These are phyloP conservation scores for Colletotrichum tamarilloi DNA, from an alignment of 2,329 filamentous ascomycete species.

Conservation along the genomic window DNA sequence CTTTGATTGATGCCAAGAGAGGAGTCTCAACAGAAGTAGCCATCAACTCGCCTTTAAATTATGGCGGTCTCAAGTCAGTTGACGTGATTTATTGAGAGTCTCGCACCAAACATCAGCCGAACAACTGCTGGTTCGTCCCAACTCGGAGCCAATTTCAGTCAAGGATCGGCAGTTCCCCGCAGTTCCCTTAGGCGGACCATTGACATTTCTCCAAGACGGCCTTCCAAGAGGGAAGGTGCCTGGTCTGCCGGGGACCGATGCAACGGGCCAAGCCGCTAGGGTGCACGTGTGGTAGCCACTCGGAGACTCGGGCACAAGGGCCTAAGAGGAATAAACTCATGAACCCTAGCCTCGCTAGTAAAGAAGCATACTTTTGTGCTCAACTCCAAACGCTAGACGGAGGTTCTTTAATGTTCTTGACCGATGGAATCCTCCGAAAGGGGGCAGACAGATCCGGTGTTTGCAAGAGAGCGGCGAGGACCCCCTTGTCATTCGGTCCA, in stretches of 20 bases:
- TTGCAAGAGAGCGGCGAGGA: background rate
- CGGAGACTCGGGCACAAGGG: slow-evolving; percentile 4
- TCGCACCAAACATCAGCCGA: slow-evolving; percentile 29
- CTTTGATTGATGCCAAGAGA: background rate
- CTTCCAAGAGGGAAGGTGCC: slow-evolving; percentile 10
- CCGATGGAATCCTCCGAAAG: background rate
- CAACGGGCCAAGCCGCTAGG: slow-evolving; percentile 26
- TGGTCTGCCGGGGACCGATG: slow-evolving; percentile 10
- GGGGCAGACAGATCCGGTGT: background rate
- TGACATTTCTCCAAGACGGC: background rate
- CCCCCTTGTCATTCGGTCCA: background rate
- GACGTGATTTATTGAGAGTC: background rate
- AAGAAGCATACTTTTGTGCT: background rate
- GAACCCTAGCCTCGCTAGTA: background rate
- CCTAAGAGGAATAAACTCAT: slow-evolving; percentile 18
- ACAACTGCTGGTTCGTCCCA: background rate
- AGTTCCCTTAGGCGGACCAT: background rate
- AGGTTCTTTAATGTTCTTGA: background rate
- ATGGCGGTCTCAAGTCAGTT: background rate
- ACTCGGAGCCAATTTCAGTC: background rate
- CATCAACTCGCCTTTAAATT: background rate
- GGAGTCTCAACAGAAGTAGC: background rate
- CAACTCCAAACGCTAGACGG: background rate
- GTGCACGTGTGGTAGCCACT: background rate
- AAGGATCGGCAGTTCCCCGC: slow-evolving; percentile 23